These are phyloP conservation scores for Monosporascus sp. DNA, from an alignment of 2,329 filamentous ascomycete species.

Conservation along the genomic window DNA sequence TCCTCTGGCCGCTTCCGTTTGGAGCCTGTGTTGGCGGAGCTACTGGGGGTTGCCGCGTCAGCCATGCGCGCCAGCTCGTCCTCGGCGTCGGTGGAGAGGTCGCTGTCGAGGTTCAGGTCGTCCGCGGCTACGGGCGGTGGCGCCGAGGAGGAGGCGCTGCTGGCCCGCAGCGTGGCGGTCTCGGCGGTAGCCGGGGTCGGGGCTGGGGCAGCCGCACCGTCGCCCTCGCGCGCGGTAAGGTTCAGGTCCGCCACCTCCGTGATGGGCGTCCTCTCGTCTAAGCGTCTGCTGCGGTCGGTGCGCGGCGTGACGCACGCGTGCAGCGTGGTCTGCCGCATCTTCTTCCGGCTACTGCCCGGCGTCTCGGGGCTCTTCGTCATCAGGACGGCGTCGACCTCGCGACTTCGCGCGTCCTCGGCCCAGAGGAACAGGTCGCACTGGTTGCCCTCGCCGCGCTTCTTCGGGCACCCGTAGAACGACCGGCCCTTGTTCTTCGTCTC, in stretches of 20 bases:
- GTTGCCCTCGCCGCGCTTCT: conserved; percentile 31
- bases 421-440: conserved; percentile 55
- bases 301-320: conserved; percentile 21
- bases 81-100: conserved; percentile 4
- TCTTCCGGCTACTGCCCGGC: conserved; percentile 5
- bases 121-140: conserved; percentile 3
- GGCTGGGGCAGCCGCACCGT: neutral
- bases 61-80: conserved; percentile 4
- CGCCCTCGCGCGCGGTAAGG: neutral
- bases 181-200: conserved; percentile 2
- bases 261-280: conserved; percentile 10
- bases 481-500: conserved; percentile 44
- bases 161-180: conserved; percentile 11
- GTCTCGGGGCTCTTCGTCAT: conserved; percentile 19
- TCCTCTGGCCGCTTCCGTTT: conserved; percentile 21
- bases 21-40: conserved; percentile 5
- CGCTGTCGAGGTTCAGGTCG: conserved; percentile 2
- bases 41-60: conserved; percentile 1
- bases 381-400: conserved; percentile 40
- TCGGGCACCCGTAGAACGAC: conserved; percentile 50
- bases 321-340: conserved; percentile 22
- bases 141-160: neutral
- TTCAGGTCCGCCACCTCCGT: conserved; percentile 12
- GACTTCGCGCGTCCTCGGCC: conserved; percentile 44
- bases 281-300: conserved; percentile 11